These are phyloP conservation scores for Beauveria asiatica DNA, from an alignment of 2,329 filamentous ascomycete genomes.

Conservation along the genomic window DNA sequence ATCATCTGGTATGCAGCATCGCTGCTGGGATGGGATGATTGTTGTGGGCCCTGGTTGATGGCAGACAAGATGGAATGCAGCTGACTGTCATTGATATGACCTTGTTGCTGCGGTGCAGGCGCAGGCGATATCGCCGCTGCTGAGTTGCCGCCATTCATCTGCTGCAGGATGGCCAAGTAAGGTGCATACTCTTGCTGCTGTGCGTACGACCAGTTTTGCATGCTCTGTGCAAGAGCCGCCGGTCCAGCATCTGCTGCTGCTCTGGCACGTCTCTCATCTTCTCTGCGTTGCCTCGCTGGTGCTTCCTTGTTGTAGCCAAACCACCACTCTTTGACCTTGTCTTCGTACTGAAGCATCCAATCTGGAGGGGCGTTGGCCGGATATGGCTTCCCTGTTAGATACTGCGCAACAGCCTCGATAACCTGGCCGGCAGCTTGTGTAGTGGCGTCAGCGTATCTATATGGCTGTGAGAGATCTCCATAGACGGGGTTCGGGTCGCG, in stretches of 20 bases:
- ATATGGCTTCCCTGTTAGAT: conserved; percentile 37
- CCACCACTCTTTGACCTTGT: conserved; percentile 44
- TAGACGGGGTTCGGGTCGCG: conserved; percentile 32
- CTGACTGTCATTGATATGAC: conserved; percentile 28
- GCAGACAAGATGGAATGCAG: conserved; percentile 37
- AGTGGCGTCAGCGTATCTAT: conserved; percentile 34
- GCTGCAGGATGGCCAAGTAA: conserved; percentile 34
- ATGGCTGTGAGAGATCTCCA: conserved; percentile 21
- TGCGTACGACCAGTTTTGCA: conserved; percentile 32
- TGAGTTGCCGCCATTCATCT: conserved; percentile 26
- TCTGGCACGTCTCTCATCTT: conserved; percentile 29
- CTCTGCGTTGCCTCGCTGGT: conserved; percentile 29
- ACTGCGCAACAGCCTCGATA: conserved; percentile 34
- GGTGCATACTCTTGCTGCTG: conserved; percentile 34
- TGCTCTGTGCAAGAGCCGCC: conserved; percentile 26
- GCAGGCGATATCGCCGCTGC: conserved; percentile 17
- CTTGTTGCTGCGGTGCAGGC: conserved; percentile 15
- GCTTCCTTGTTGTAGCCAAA: conserved; percentile 36
- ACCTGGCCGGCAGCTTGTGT: conserved; percentile 34
- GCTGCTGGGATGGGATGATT: conserved; percentile 13
- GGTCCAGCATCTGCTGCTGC: conserved; percentile 23
- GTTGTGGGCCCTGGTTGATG: conserved; percentile 29
- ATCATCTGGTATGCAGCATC: conserved; percentile 26
- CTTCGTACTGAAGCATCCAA: conserved; percentile 39
- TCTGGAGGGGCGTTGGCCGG: conserved; percentile 44